Evolutionary conservation across 805 yeast species (phyloP), one percentile per base, ranked within the genome.

Genomic region (Pachysolen tannophilus): DNA sequence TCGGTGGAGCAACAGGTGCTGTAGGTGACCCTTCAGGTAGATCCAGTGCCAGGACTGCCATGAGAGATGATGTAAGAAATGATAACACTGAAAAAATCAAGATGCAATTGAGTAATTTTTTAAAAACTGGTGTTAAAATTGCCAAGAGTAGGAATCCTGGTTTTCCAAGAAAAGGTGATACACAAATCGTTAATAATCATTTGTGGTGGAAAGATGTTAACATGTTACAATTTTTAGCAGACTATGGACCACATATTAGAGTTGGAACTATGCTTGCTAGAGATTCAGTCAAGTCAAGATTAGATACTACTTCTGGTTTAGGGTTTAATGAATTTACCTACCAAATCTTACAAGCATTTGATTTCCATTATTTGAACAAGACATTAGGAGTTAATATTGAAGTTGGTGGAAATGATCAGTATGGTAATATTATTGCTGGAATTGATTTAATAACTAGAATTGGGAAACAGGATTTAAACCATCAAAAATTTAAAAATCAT

Each of bases 1-100:
- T 92, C 13, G 95, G 95, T 14, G 95, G 94, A 17, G 98, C 97
- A 5, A 92, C 98, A 0, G 97, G 96, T 7, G 71, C 73, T 9
- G 95, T 92, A 2, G 98, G 98, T 6, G 98, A 92, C 55, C 98
- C 98, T 6, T 84, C 95, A 35, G 98, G 97, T 0, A 67, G 96
- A 46, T 61, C 69, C 0, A 74, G 88, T 0, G 97, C 87, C 50
- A 67, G 98, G 38, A 55, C 60, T 8, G 62, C 58, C 11, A 68
- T 88, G 65, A 75, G 63, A n/a, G 63, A 61, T 4, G 52, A 60
- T 2, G 67, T 62, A 6, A 61, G 90, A 34, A 45, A 60, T 24
- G 55, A 55, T 8, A 92, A 92, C 52, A 75, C 83, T 6, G 43
- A 46, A 0, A 58, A 61, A 14, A 85, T 90, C 31, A 65, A 74